phyloP scores from a whole-genome alignment of 805 yeast species.

The Candida sanyiensis region DNA sequence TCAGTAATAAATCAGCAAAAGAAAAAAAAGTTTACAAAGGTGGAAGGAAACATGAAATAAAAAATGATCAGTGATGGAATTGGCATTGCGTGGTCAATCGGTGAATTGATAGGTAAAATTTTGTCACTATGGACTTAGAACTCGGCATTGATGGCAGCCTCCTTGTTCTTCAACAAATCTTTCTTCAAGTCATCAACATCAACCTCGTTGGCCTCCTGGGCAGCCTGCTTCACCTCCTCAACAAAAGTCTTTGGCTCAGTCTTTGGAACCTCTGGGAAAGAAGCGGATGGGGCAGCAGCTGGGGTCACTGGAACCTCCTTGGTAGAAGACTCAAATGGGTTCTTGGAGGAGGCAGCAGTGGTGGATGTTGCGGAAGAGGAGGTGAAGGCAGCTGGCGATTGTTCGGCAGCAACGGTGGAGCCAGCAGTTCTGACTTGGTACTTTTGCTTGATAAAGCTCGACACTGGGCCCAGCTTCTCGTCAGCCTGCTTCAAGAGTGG shows the following conservation, averaged over 20 bases:
- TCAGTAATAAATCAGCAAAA: constrained; percentile 1
- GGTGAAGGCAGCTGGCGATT: constrained; percentile 12
- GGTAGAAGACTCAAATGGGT: constrained; percentile 19
- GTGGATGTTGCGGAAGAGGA: constrained; percentile 41
- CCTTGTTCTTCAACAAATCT: constrained; percentile 28
- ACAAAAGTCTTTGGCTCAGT: constrained; percentile 18
- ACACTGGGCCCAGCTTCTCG: constrained; percentile 62
- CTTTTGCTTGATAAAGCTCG: constrained; percentile 50
- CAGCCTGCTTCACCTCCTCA: constrained; percentile 17
- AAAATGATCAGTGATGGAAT: too few relatives aligned
- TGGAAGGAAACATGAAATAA: not conserved
- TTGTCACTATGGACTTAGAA: constrained; percentile 1
- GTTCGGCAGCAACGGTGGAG: constrained; percentile 44
- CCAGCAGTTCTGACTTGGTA: constrained; percentile 61
- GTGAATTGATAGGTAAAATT: too few relatives aligned
- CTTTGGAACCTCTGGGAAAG: constrained; percentile 9
- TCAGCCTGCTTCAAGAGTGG: constrained; percentile 57
- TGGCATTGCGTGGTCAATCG: too few relatives aligned
- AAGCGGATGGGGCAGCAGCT: constrained; percentile 17
- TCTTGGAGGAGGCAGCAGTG: constrained; percentile 26
- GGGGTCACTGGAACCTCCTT: constrained; percentile 16
- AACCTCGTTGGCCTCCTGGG: constrained; percentile 11
- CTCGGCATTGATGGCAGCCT: constrained; percentile 16
- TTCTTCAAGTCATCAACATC: constrained; percentile 29
- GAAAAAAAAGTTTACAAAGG: constrained; percentile 3